These are phyloP conservation scores for Colletotrichum incanum DNA, from an alignment of 2,329 filamentous ascomycete genomes.

Conservation along the genomic window DNA sequence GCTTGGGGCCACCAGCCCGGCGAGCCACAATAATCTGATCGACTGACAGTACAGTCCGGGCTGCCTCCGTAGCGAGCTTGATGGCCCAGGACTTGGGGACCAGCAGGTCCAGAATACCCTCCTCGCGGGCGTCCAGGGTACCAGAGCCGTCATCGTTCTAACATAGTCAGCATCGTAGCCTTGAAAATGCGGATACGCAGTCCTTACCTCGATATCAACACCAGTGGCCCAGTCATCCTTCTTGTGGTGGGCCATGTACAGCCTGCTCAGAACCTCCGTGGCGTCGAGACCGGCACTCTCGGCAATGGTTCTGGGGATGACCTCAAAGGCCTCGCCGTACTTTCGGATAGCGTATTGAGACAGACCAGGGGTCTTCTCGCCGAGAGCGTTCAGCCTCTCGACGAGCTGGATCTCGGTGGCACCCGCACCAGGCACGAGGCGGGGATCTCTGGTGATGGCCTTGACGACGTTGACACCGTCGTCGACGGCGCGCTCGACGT, in stretches of 20 bases:
- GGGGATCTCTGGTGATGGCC: constrained; percentile 93
- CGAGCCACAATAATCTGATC: constrained; percentile 99
- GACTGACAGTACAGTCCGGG: constrained; percentile 92
- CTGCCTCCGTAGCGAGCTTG: constrained; percentile 94
- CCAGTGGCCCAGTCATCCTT: constrained; percentile 91
- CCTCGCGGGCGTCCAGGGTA: constrained; percentile 86
- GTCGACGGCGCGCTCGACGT: constrained; percentile 96
- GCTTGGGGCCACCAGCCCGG: constrained; percentile 97
- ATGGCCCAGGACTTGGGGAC: constrained; percentile 97
- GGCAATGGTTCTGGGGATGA: constrained; percentile 92
- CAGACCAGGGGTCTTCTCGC: constrained; percentile 92
- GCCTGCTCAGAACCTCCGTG: constrained; percentile 92
- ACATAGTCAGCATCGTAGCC: background rate
- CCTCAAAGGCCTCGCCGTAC: constrained; percentile 97
- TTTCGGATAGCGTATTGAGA: constrained; percentile 98
- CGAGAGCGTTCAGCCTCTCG: constrained; percentile 90
- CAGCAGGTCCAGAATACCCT: constrained; percentile 93
- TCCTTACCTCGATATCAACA: constrained; percentile 86
- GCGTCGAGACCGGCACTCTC: constrained; percentile 97
- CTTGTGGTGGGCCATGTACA: constrained; percentile 95
- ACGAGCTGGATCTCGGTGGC: constrained; percentile 95
- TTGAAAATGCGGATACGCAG: constrained; percentile 1
- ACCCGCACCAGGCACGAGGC: constrained; percentile 93
- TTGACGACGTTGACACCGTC: constrained; percentile 99
- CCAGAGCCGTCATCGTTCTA: constrained; percentile 85